Percentiles rank a stretch among this genome's conserved stretches.
These are phyloP conservation scores for Botrytis medusae DNA, from an alignment of 2,329 filamentous ascomycete species.

Conservation along the genomic window DNA sequence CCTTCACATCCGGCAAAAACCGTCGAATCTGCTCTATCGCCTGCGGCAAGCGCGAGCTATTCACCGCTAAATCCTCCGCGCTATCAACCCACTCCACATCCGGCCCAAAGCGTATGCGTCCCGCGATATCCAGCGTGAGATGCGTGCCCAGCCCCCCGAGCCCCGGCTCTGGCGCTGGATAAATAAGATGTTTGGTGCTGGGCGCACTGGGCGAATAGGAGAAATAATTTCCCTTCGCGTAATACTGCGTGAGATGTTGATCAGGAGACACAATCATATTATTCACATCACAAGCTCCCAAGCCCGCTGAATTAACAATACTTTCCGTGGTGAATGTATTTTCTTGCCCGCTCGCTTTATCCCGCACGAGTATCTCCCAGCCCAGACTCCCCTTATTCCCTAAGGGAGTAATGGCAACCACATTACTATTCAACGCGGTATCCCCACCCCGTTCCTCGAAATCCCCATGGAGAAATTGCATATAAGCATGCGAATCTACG, in stretches of 20 bases:
- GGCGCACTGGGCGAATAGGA: constrained; percentile 70
- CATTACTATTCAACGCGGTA: constrained; percentile 66
- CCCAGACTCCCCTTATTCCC: constrained; percentile 52
- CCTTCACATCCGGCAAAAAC: constrained; percentile 76
- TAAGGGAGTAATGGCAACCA: constrained; percentile 52
- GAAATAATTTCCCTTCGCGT: constrained; percentile 95
- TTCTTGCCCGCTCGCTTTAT: constrained; percentile 48
- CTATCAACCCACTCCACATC: constrained; percentile 90
- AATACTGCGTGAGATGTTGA: constrained; percentile 64
- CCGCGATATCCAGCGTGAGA: constrained; percentile 83
- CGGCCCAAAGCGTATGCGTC: constrained; percentile 85
- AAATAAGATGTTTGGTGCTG: constrained; percentile 71
- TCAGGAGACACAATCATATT: constrained; percentile 73
- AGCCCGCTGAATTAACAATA: constrained; percentile 81
- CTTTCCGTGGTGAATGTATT: constrained; percentile 69
- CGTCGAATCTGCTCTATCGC: constrained; percentile 73
- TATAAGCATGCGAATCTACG: constrained; percentile 80
- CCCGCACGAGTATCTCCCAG: constrained; percentile 65
- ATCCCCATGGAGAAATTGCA: constrained; percentile 74
- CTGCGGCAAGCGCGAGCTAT: constrained; percentile 57
- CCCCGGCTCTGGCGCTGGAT: constrained; percentile 81
- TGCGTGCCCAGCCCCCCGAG: constrained; percentile 87
- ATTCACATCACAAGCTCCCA: constrained; percentile 71
- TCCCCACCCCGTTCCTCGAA: constrained; percentile 78
- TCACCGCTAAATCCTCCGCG: constrained; percentile 69